Evolutionary conservation across 23 red algal genomes (phyloP).

Genomic region (Pyropia haitanensis): DNA sequence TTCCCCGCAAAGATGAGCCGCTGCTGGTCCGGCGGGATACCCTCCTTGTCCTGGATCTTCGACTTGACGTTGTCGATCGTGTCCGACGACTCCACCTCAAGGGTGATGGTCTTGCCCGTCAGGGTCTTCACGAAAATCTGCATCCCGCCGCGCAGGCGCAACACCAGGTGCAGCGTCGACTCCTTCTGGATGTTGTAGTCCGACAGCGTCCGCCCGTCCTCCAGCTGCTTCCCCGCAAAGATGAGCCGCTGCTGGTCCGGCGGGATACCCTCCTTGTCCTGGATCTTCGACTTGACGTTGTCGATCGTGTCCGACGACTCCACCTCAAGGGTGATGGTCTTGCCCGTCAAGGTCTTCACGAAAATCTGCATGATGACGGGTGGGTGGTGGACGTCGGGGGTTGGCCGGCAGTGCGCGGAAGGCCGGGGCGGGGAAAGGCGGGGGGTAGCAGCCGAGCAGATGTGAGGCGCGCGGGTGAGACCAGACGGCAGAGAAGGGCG

Average conservation of each 20-base stretch:
- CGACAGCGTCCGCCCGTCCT: conserved; percentile 89
- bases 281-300: conserved; percentile 98
- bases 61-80: conserved; percentile 99
- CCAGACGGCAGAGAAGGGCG: too few relatives aligned
- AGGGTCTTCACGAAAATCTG: conserved; percentile 93
- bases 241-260: conserved; percentile 99
- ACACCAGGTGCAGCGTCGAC: conserved; percentile 90
- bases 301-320: conserved; percentile 98
- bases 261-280: conserved; percentile 99
- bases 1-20: conserved; percentile 95
- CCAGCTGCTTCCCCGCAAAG: conserved; percentile 95
- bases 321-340: conserved; percentile 97
- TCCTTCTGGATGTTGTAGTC: conserved; percentile 99
- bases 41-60: conserved; percentile 99
- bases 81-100: conserved; percentile 96
- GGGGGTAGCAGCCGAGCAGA: too few relatives aligned
- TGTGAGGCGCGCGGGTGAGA: too few relatives aligned
- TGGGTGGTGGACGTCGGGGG: too few relatives aligned
- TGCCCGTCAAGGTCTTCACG: conserved; percentile 93
- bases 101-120: conserved; percentile 97
- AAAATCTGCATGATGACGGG: conserved; percentile 59
- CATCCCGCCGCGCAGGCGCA: too few relatives aligned
- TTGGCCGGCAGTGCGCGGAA: too few relatives aligned
- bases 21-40: conserved; percentile 97
- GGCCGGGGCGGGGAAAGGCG: too few relatives aligned